Evolutionary conservation across 1,284 basidiomycete species (phyloP), one percentile per base, ranked within the genome.

Genomic region (Cutaneotrichosporon sp.): DNA sequence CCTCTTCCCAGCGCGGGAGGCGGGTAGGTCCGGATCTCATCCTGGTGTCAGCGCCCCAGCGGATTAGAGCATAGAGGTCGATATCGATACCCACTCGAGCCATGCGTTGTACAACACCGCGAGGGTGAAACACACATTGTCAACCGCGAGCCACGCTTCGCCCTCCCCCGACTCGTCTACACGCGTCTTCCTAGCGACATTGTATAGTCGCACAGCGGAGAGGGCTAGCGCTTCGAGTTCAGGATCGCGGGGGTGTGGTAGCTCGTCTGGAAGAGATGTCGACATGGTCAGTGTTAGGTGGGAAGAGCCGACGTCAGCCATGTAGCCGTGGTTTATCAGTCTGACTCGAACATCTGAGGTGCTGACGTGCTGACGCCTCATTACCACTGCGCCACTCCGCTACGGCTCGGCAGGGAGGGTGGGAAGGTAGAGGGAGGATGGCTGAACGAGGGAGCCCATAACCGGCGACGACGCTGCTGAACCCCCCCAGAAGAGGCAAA

Each of bases 101-200:
- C 55, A 40, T 7, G 55, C 36, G 14, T 38, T 40, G 38, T 56
- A 38, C 36, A 56, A 22, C 22, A 30, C 55, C 13, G 36, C 55
- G 14, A 56, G 55, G 38, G 36, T 38, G 38, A 56, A 56, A 11
- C 36, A 38, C 36, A 46, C 55, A 13, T 30, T 16, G 55, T 56
- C 22, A 22, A 56, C 38, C 21, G n/a, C 26, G n/a, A 30, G 36
- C 55, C 55, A 56, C 26, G 55, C n/a, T 6, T n/a, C 18, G 14
- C 26, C 7, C 34, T 40, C 55, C 36, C 55, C 38, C 36, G 18
- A 34, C 31, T 56, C 55, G 38, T 56, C 55, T n/a, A 18, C 6
- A 9, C 55, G 55, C 3, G 36, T 38, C 16, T n/a, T 21, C 6
- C 55, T 21, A 4, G 55, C 22, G 5, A 21, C 22, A 22, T 42